Conservation (phyloP, 768 basidiomycete species). For the Russula foetens region DNA sequence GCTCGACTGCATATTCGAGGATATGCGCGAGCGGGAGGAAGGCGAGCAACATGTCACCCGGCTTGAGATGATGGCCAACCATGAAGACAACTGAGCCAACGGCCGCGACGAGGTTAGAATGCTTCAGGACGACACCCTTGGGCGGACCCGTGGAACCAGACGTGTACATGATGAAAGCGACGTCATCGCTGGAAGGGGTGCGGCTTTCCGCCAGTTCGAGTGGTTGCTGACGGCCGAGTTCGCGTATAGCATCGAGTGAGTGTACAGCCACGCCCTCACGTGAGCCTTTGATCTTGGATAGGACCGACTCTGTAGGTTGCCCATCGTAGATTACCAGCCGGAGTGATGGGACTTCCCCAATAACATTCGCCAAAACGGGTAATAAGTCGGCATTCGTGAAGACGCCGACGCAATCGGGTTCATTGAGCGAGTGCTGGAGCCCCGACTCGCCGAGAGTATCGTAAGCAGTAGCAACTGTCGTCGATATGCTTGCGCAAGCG, state of each 20-base stretch:
- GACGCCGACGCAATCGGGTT: conserved; percentile 73
- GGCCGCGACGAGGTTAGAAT: conserved; percentile 78
- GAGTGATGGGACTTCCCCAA: conserved; percentile 65
- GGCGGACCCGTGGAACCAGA: conserved; percentile 87
- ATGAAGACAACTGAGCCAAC: conserved; percentile 69
- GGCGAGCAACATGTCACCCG: conserved; percentile 68
- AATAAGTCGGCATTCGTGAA: conserved; percentile 94
- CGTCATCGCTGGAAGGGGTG: conserved; percentile 43
- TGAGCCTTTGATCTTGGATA: conserved; percentile 50
- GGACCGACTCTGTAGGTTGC: conserved; percentile 37
- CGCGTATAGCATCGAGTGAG: conserved; percentile 63
- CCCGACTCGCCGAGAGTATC: conserved; percentile 90
- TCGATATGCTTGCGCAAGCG: conserved; percentile 69
- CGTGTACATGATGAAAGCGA: conserved; percentile 78
- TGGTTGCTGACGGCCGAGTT: conserved; percentile 51
- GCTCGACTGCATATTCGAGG: conserved; percentile 91
- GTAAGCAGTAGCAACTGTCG: conserved; percentile 89
- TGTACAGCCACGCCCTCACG: conserved; percentile 54
- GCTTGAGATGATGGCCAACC: conserved; percentile 54
- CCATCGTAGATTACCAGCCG: conserved; percentile 86
- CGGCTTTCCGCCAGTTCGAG: conserved; percentile 41
- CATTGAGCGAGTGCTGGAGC: conserved; percentile 83
- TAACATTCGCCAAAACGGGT: conserved; percentile 62
- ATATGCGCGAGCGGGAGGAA: conserved; percentile 95
- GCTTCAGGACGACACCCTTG: conserved; percentile 88